Evolutionary conservation across 2,329 filamentous ascomycete species (phyloP), one percentile per base, ranked within the genome.

Genomic region (Calonectria montana): DNA sequence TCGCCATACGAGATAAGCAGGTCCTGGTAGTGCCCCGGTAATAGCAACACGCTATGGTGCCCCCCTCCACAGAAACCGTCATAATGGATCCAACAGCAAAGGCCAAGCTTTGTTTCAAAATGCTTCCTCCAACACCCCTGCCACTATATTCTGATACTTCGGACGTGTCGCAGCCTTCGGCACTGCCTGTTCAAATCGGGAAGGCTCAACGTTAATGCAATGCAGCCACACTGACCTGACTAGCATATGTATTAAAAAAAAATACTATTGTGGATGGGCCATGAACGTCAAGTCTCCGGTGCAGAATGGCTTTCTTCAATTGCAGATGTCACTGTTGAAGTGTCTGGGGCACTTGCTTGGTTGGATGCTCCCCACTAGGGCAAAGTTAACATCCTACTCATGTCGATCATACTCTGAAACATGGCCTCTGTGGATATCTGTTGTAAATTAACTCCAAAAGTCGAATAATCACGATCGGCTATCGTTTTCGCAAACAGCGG

Each of bases 81-180:
- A 59, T 25, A 37, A 59, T 59, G 57, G 57, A 43, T 45, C 57
- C 57, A 57, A 23, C 23, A 37, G 29, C 50, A 16, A 31, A 39
- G 37, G 65, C 50, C 41, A 59, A 59, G 43, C 43, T 61, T 27
- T 47, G 65, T 67, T 67, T 67, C 65, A 67, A 67, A 12, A n/a
- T 67, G n/a, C 55, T 61, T 67, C 41, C 43, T 62, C 18, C 27
- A 39, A 3, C 29, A 39, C 53, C 55, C 65, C 31, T 67, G 65
- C 37, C 35, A 67, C 65, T 47, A 43, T 39, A 29, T 27, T 48
- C 55, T 47, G 57, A 35, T n/a, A 50, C n/a, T 50, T 18, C 65
- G 12, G 8, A 45, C 31, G 53, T 29, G 43, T 45, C 50, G 65
- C 16, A 27, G 29, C n/a, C 23, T 53, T 18, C 53, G 15, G 21